Evolutionary conservation across 805 yeast species (phyloP).

Genomic region (Blastobotrys muscicola): DNA sequence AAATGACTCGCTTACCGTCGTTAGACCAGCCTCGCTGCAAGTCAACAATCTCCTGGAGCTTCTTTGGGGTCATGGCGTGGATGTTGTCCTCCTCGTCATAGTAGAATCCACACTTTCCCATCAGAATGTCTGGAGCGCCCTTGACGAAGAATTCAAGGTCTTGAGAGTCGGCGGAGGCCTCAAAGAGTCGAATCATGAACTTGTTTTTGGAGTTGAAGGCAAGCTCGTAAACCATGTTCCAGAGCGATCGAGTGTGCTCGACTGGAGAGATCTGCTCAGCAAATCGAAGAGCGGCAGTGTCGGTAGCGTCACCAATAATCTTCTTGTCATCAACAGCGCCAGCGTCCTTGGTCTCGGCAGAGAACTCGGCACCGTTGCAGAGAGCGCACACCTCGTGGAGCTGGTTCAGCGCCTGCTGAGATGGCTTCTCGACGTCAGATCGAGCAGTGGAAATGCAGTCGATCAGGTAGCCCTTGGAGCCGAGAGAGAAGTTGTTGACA

Average conservation of each 20-base stretch:
- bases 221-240: slow-evolving; percentile 10
- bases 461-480: slow-evolving; percentile 31
- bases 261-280: slow-evolving; percentile 16
- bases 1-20: slow-evolving; percentile 7
- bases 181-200: slow-evolving; percentile 11
- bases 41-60: not conserved
- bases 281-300: slow-evolving; percentile 33
- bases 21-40: not conserved
- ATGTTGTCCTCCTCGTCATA: slow-evolving; percentile 23
- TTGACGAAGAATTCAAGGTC: slow-evolving; percentile 31
- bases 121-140: slow-evolving; percentile 47
- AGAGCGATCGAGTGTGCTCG: not conserved
- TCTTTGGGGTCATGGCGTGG: not conserved
- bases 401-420: slow-evolving; percentile 3
- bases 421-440: slow-evolving; percentile 19
- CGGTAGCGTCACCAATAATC: slow-evolving; percentile 38
- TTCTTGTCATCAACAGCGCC: slow-evolving; percentile 1
- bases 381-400: slow-evolving; percentile 4
- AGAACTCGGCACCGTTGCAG: slow-evolving; percentile 12
- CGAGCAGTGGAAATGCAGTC: slow-evolving; percentile 9
- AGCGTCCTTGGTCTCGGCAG: not conserved
- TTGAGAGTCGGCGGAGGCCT: not conserved
- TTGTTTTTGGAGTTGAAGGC: slow-evolving; percentile 38
- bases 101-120: slow-evolving; percentile 35
- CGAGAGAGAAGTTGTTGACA: slow-evolving; percentile 37